Evolutionary conservation across 2,329 filamentous ascomycete genomes (phyloP), one percentile per base, ranked within the genome.

Genomic region (Juglanconis sp.): DNA sequence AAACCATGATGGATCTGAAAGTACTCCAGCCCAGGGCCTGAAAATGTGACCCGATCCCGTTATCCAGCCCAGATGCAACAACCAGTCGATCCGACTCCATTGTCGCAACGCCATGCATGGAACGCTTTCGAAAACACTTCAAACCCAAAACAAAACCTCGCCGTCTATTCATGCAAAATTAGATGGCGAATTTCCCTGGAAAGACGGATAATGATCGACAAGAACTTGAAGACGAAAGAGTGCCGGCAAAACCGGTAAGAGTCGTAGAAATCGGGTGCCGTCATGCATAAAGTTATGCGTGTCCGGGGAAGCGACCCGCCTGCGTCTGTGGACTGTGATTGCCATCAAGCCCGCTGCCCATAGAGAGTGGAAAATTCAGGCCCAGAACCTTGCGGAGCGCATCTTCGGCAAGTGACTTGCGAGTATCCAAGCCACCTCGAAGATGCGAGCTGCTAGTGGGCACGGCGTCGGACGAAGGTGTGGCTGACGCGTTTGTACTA

Each of bases 311-410:
- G 30, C 50, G 58, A 11, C 52, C 42, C 7, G 56, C 11, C 11
- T 53, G 56, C 30, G 50, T 31, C 15, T 50, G 58, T 8, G 61
- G 58, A 47, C 54, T 61, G 46, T 53, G 53, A 50, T 52, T 57
- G 48, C 58, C 34, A 46, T 63, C 56, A 8, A 62, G 50, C 10
- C 60, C 61, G 30, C 54, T 47, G 38, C 58, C 49, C 32, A 61
- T 52, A 11, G 61, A 42, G 15, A 61, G 34, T 3, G 61, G 50
- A 3, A 63, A 49, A 31, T 61, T 63, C 38, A 63, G 38, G 48
- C 55, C 55, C 55, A 57, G 34, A 30, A 55, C 61, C 46, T 61
- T 59, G 48, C 61, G 61, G 17, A 63, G 58, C 7, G 61, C 61
- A 31, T 63, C 55, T 53, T 63, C 61, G 13, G 57, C 61, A 35